phyloP scores from a whole-genome alignment of 495 filamentous ascomycete genomes.

The Penicillium canescens region DNA sequence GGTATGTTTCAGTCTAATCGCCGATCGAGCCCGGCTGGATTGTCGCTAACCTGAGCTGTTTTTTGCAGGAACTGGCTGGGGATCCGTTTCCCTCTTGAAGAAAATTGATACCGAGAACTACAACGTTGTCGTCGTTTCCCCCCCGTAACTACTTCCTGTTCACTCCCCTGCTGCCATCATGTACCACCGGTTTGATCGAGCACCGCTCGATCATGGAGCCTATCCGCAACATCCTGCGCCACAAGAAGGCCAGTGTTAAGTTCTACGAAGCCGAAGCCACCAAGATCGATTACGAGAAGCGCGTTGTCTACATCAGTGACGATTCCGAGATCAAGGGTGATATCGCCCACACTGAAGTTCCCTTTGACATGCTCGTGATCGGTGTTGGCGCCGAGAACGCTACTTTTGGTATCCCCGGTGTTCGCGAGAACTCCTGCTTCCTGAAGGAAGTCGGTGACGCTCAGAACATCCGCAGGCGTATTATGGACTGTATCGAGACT shows the following conservation, averaged over 20 bases:
- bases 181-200: conserved; percentile 95
- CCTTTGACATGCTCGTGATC: conserved; percentile 97
- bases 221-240: conserved; percentile 87
- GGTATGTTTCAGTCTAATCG: conserved; percentile 56
- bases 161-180: conserved; percentile 94
- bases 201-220: conserved; percentile 99
- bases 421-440: conserved; percentile 95
- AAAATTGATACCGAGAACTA: conserved; percentile 98
- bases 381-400: conserved; percentile 98
- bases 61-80: conserved; percentile 85
- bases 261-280: conserved; percentile 98
- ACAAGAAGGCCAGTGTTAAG: conserved; percentile 87
- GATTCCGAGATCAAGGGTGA: conserved; percentile 91
- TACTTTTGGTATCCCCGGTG: conserved; percentile 96
- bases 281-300: conserved; percentile 91
- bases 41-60: conserved; percentile 21
- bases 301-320: conserved; percentile 84
- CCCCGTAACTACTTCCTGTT: conserved; percentile 99
- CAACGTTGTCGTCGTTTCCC: conserved; percentile 93
- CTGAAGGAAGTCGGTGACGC: conserved; percentile 97
- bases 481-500: conserved; percentile 99
- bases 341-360: conserved; percentile 78
- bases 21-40: not conserved
- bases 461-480: conserved; percentile 91
- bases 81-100: conserved; percentile 94